Conservation (phyloP, 2,329 filamentous ascomycete species). For the Xylariaceae sp. region DNA sequence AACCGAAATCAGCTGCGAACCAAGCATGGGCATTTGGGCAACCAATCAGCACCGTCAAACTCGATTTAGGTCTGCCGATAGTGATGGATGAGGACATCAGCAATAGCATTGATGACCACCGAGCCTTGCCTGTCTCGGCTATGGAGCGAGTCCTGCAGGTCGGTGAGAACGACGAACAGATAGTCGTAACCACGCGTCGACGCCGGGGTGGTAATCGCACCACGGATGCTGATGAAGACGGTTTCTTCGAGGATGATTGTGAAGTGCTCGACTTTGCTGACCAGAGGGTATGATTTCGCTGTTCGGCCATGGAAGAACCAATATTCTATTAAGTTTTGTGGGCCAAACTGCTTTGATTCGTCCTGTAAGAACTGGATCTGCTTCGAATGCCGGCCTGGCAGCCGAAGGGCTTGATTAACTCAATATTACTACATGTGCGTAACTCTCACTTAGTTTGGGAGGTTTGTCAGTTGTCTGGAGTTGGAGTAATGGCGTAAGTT, state of each 20-base stretch:
- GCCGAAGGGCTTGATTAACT: constrained; percentile 1
- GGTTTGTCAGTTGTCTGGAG: constrained; percentile 28
- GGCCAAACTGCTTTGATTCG: constrained; percentile 11
- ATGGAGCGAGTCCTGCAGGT: constrained; percentile 68
- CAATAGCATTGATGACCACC: constrained; percentile 58
- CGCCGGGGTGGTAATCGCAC: constrained; percentile 63
- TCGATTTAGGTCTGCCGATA: constrained; percentile 57
- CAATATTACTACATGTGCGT: constrained; percentile 1
- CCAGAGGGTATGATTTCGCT: constrained; percentile 60
- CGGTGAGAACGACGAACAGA: constrained; percentile 71
- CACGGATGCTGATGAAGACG: constrained; percentile 65
- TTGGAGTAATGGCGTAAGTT: constrained; percentile 38
- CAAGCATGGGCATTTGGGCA: constrained; percentile 66
- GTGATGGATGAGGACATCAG: constrained; percentile 60
- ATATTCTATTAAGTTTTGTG: constrained; percentile 15
- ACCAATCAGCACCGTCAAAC: constrained; percentile 54
- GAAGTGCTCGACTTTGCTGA: constrained; percentile 89
- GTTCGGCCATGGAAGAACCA: constrained; percentile 4
- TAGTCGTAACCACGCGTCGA: constrained; percentile 80
- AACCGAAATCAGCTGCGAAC: constrained; percentile 18
- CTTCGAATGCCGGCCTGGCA: constrained; percentile 1
- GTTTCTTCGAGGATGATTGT: constrained; percentile 92
- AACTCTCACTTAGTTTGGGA: constrained; percentile 29
- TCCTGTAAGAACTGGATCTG: constrained; percentile 6
- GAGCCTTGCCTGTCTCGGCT: constrained; percentile 65